Base-by-base conservation (phyloP, 1,139 yeast species). In the Taiozyma sp. region DNA sequence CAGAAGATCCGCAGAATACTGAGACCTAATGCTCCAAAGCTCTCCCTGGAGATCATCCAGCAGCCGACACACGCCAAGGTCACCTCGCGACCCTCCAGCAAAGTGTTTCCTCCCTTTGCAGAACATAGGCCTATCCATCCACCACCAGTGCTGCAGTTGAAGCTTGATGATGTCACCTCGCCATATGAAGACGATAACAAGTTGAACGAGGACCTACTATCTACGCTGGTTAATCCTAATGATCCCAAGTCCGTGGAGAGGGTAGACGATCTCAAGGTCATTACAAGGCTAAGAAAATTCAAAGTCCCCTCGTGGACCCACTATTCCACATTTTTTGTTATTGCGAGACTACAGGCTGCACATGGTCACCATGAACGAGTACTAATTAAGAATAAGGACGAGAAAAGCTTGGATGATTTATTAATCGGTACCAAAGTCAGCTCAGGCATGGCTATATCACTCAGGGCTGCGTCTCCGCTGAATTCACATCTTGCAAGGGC, bases 61-160 rank as follows among this genome's bases (percentile, higher is more conserved):
- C 66, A 64, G 45, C 68, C 68, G 1, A 46, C 55, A 16, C 59
- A 61, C 49, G 64, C 64, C 23, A 64, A 64, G 45, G 66, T 64
- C n/a, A 56, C 65, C 1, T 61, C 65, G 2, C 49, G 59, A 4
- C 51, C 60, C 3, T 50, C 56, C 4, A 55, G 59, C 0, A 52
- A 58, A 10, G 56, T 54, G 4, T 57, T 56, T 49, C 61, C 64
- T 7, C 63, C 67, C 1, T 54, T 61, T 48, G 54, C 61, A 4
- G 68, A 64, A 44, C 66, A 64, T 47, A 54, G 68, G 13, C 68
- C 68, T 2, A 63, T 64, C 23, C 65, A 62, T 45, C 68, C 67
- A 4, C 68, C 67, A 4, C 68, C 68, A 1, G 62, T 64, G 1
- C 51, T 64, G 13, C 65, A 64, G 46, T 46, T 64, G 24, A 51